Conservation (phyloP, 176 grass and related monocot species). For the Avena atlantica region DNA sequence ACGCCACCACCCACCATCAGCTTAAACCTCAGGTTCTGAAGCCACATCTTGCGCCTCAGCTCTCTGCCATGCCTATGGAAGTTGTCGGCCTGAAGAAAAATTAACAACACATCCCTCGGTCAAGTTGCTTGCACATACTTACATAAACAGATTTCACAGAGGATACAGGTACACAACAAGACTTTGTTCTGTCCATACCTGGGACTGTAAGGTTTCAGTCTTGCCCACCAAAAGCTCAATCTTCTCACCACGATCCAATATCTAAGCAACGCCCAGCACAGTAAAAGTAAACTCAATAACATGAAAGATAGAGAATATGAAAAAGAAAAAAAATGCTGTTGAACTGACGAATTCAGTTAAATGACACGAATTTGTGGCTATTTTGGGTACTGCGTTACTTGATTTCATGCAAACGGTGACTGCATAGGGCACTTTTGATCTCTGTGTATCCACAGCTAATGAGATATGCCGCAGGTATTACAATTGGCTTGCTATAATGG, state of each 20-base stretch:
- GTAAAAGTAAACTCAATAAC: constrained; percentile 7
- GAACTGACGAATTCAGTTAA: background rate
- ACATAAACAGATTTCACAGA: background rate
- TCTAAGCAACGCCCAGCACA: constrained; percentile 44
- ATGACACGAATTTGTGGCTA: background rate
- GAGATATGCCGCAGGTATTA: background rate
- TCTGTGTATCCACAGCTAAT: background rate
- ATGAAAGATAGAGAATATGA: background rate
- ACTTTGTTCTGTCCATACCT: constrained; percentile 56
- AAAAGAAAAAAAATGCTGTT: background rate
- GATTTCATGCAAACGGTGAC: background rate
- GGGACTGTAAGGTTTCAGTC: constrained; percentile 91
- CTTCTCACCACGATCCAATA: constrained; percentile 96
- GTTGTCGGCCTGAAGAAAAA: constrained; percentile 76
- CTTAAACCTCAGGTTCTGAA: constrained; percentile 92
- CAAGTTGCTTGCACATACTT: background rate
- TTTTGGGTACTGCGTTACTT: background rate
- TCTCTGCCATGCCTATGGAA: constrained; percentile 98
- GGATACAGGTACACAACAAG: background rate
- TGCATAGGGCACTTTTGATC: background rate
- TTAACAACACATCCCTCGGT: background rate
- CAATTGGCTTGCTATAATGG: background rate
- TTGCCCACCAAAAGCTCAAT: constrained; percentile 96
- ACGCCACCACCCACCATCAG: constrained; percentile 77
- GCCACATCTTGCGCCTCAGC: constrained; percentile 96